Conservation (phyloP, 495 filamentous ascomycete species). For the Bombardia bombarda region DNA sequence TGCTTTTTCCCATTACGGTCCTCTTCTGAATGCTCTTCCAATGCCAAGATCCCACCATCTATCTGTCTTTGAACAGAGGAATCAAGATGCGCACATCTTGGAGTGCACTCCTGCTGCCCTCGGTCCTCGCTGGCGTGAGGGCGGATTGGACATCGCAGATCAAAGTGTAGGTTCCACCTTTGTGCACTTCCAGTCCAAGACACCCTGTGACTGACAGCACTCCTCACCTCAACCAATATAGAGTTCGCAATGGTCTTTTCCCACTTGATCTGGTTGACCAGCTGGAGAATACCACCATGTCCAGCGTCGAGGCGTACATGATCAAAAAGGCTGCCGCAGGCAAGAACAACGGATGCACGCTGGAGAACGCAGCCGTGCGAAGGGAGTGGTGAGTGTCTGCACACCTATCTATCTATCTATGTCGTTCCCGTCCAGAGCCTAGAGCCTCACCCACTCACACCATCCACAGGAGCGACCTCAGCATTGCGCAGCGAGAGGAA, state of each 20-base stretch:
- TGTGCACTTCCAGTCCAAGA: not conserved
- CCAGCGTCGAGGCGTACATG: slow-evolving; percentile 30
- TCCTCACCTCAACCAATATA: slow-evolving; percentile 8
- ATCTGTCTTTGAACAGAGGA: not conserved
- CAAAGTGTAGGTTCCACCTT: slow-evolving; percentile 16
- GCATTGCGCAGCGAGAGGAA: slow-evolving; percentile 36
- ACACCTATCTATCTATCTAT: not conserved
- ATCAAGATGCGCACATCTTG: slow-evolving; percentile 26
- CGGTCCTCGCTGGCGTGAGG: slow-evolving; percentile 24
- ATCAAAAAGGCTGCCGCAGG: slow-evolving; percentile 25
- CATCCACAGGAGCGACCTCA: slow-evolving; percentile 37
- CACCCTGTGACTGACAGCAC: slow-evolving; percentile 1
- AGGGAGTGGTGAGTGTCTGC: slow-evolving; percentile 38
- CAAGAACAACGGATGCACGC: slow-evolving; percentile 39
- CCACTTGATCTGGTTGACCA: slow-evolving; percentile 33
- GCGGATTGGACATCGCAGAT: slow-evolving; percentile 24
- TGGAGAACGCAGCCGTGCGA: slow-evolving; percentile 38
- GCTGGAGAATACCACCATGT: slow-evolving; percentile 27
- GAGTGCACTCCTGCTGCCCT: slow-evolving; percentile 25
- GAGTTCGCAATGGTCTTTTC: slow-evolving; percentile 26
- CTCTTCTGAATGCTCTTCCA: not conserved
- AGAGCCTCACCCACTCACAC: no score
- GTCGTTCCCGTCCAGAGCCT: no score
- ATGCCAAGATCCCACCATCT: not conserved
- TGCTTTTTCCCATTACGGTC: not conserved